Evolutionary conservation across 2,329 filamentous ascomycete genomes (phyloP).

Genomic region (Rhynchosporium graminicola): DNA sequence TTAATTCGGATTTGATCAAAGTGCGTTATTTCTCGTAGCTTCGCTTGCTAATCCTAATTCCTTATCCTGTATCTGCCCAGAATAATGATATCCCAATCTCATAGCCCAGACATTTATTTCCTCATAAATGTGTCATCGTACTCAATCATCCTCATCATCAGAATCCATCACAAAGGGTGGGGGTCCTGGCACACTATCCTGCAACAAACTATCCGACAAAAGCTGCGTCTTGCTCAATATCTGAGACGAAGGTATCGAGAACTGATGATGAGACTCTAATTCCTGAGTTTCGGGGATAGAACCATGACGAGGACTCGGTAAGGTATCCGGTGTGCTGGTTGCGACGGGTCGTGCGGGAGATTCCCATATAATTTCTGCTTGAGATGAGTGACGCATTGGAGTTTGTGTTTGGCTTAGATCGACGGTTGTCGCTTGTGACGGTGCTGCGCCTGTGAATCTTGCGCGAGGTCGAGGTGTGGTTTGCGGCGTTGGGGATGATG

Average conservation of each 20-base stretch:
- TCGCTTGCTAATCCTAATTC: not conserved
- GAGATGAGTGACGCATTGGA: slow-evolving; percentile 18
- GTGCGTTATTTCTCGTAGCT: not conserved
- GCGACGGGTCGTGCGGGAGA: slow-evolving; percentile 33
- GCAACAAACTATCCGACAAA: slow-evolving; percentile 51
- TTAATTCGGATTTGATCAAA: no score
- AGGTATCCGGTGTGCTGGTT: slow-evolving; percentile 29
- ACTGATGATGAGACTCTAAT: slow-evolving; percentile 30
- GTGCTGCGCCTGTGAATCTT: slow-evolving; percentile 8
- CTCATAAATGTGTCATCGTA: not conserved
- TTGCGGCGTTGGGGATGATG: slow-evolving; percentile 12
- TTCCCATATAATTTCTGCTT: slow-evolving; percentile 33
- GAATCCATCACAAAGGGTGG: slow-evolving; percentile 48
- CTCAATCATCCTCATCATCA: slow-evolving; percentile 42
- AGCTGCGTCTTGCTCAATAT: slow-evolving; percentile 54
- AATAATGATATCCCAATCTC: not conserved
- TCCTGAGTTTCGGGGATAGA: slow-evolving; percentile 1
- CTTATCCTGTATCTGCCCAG: not conserved
- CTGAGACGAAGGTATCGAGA: slow-evolving; percentile 40
- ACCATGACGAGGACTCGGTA: slow-evolving; percentile 21
- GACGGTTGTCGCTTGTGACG: slow-evolving; percentile 40
- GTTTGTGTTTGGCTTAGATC: slow-evolving; percentile 36
- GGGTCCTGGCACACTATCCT: slow-evolving; percentile 44
- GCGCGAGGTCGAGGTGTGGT: not conserved
- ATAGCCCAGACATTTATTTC: not conserved